Evolutionary conservation across 805 yeast species (phyloP).

Genomic region (Metschnikowia matae): DNA sequence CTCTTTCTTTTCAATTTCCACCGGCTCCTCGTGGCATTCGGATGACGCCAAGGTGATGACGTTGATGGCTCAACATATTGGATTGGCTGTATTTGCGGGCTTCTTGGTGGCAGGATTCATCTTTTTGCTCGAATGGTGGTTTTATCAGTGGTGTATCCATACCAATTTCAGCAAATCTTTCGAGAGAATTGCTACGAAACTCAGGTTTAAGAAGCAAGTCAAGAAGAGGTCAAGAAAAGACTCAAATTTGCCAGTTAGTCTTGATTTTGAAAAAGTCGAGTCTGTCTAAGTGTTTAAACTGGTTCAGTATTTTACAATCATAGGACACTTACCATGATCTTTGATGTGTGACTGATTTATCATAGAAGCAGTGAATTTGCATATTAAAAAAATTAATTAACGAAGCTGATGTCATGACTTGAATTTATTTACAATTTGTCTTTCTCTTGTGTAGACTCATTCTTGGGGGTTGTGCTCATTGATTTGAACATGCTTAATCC

Average conservation of each 20-base stretch:
- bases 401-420: slow-evolving; percentile 1
- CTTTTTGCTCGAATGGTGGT: slow-evolving; percentile 37
- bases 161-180: slow-evolving; percentile 24
- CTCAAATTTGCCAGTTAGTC: slow-evolving; percentile 45
- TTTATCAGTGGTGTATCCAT: slow-evolving; percentile 34
- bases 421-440: slow-evolving; percentile 5
- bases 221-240: slow-evolving; percentile 50
- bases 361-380: slow-evolving; percentile 3
- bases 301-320: not conserved
- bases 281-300: slow-evolving; percentile 6
- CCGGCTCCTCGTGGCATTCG: slow-evolving; percentile 91
- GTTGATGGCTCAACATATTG: slow-evolving; percentile 68
- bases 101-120: slow-evolving; percentile 48
- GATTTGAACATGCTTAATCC: slow-evolving; percentile 70
- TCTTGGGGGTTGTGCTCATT: slow-evolving; percentile 25
- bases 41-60: slow-evolving; percentile 82
- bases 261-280: slow-evolving; percentile 24
- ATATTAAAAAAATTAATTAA: not conserved
- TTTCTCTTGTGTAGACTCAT: not conserved
- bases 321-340: not conserved
- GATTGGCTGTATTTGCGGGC: slow-evolving; percentile 67
- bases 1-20: slow-evolving; percentile 69
- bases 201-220: slow-evolving; percentile 15
- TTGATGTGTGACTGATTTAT: not conserved
- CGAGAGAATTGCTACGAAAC: slow-evolving; percentile 12